These are phyloP conservation scores for Vanderwaltozyma yarrowii DNA, from an alignment of 805 yeast species.

Conservation along the genomic window DNA sequence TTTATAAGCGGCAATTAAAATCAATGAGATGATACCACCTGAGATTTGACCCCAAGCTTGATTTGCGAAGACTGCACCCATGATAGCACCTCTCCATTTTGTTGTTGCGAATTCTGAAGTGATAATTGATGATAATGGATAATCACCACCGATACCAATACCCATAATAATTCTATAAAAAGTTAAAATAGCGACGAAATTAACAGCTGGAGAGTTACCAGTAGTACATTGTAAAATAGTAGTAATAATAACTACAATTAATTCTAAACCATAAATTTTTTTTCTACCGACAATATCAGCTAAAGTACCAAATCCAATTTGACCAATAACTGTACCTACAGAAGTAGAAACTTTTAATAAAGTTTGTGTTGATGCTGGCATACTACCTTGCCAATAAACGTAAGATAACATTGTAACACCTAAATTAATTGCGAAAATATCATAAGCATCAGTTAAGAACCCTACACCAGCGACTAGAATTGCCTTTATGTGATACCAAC, in stretches of 20 bases:
- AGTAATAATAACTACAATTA: slow-evolving; percentile 73
- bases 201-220: slow-evolving; percentile 63
- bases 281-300: slow-evolving; percentile 84
- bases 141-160: slow-evolving; percentile 96
- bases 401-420: slow-evolving; percentile 70
- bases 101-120: slow-evolving; percentile 90
- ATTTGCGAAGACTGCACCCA: slow-evolving; percentile 93
- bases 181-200: slow-evolving; percentile 62
- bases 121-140: slow-evolving; percentile 87
- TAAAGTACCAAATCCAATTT: slow-evolving; percentile 69
- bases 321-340: slow-evolving; percentile 91
- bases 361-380: slow-evolving; percentile 67
- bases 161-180: slow-evolving; percentile 84
- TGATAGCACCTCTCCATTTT: slow-evolving; percentile 96
- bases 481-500: slow-evolving; percentile 78
- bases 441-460: slow-evolving; percentile 86
- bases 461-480: slow-evolving; percentile 88
- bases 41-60: slow-evolving; percentile 94
- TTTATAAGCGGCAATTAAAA: slow-evolving; percentile 72
- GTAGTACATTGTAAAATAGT: slow-evolving; percentile 67
- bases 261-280: slow-evolving; percentile 76
- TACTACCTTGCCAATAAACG: slow-evolving; percentile 56
- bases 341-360: slow-evolving; percentile 81
- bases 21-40: slow-evolving; percentile 75
- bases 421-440: slow-evolving; percentile 81